Conservation (phyloP, 176 grass and related monocot genomes). For the Urochloa ruziziensis region DNA sequence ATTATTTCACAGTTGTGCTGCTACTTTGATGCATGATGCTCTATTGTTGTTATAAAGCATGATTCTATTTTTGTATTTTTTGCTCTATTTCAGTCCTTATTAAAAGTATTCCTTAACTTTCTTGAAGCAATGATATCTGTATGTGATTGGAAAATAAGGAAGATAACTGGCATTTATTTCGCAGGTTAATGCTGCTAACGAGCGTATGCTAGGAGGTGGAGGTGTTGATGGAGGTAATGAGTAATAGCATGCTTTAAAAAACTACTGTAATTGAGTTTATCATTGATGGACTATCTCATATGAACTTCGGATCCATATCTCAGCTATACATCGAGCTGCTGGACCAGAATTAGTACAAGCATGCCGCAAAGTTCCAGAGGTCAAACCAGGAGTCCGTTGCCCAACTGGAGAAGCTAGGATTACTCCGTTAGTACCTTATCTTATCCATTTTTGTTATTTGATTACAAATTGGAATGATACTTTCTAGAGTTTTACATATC, state of each 20-base stretch:
- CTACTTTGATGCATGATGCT: neutral
- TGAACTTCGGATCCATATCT: slow-evolving; percentile 1
- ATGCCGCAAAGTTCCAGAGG: slow-evolving; percentile 69
- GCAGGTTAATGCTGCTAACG: slow-evolving; percentile 93
- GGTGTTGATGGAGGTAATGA: slow-evolving; percentile 87
- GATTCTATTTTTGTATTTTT: neutral
- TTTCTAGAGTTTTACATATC: neutral
- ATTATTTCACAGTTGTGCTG: neutral
- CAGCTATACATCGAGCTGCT: slow-evolving; percentile 93
- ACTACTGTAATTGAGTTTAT: neutral
- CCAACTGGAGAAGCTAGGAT: slow-evolving; percentile 91
- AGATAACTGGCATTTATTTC: neutral
- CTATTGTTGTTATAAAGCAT: neutral
- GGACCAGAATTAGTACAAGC: slow-evolving; percentile 75
- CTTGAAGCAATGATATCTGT: neutral
- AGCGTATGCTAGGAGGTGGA: slow-evolving; percentile 79
- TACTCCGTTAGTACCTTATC: slow-evolving; percentile 64
- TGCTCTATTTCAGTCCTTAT: neutral
- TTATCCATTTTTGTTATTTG: slow-evolving; percentile 21
- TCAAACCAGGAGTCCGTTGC: slow-evolving; percentile 68
- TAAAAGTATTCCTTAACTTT: neutral
- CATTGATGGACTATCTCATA: neutral
- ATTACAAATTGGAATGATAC: neutral
- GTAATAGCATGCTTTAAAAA: slow-evolving; percentile 33
- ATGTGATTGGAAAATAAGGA: neutral